Evolutionary conservation across 2,329 filamentous ascomycete genomes (phyloP).

Genomic region (Ascosphaera acerosa): DNA sequence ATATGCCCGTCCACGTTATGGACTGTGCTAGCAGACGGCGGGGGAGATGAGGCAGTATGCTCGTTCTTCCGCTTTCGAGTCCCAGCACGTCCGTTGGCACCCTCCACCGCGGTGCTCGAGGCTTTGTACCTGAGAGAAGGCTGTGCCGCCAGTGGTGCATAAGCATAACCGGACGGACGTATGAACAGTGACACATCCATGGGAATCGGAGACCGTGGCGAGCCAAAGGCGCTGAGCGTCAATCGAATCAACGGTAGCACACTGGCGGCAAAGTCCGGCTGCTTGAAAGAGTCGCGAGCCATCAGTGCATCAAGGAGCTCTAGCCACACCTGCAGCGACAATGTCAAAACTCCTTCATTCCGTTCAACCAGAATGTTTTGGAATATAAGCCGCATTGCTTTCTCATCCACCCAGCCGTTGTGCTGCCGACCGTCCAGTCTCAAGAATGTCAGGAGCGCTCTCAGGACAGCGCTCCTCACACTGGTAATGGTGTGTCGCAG

Average conservation of each 20-base stretch:
- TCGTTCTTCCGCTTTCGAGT: constrained; percentile 70
- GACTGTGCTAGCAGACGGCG: constrained; percentile 31
- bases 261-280: constrained; percentile 52
- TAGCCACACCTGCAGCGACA: constrained; percentile 71
- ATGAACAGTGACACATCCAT: constrained; percentile 82
- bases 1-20: constrained; percentile 97
- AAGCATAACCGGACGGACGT: constrained; percentile 73
- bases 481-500: constrained; percentile 90
- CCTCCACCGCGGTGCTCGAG: constrained; percentile 23
- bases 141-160: constrained; percentile 25
- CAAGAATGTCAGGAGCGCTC: constrained; percentile 79
- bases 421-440: constrained; percentile 56
- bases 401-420: constrained; percentile 78
- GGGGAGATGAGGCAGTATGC: constrained; percentile 33
- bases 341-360: constrained; percentile 54
- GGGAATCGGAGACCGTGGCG: constrained; percentile 68
- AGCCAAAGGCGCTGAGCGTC: constrained; percentile 73
- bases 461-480: constrained; percentile 75
- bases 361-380: constrained; percentile 90
- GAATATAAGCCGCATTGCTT: constrained; percentile 67
- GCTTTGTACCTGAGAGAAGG: constrained; percentile 23
- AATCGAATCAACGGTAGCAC: constrained; percentile 62
- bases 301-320: constrained; percentile 47
- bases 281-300: constrained; percentile 30
- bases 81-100: constrained; percentile 30